Percentiles rank a stretch among this genome's conserved stretches.
phyloP scores from a whole-genome alignment of 176 grass and related monocot genomes.

The Themeda triandra region DNA sequence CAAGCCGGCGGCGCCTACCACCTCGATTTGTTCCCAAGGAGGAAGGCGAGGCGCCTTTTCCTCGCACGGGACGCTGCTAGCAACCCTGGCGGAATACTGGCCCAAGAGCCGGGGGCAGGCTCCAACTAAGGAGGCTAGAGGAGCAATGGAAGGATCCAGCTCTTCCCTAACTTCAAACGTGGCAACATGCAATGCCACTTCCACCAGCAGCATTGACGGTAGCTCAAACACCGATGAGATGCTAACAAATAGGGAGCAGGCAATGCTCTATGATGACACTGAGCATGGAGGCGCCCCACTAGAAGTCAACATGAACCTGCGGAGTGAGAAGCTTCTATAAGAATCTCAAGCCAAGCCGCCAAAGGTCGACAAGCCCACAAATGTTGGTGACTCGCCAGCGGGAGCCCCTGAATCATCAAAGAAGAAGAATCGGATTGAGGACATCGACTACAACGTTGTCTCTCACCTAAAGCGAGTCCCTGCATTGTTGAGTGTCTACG shows the following conservation, averaged over 20 bases:
- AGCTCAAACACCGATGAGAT: not conserved
- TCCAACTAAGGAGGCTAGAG: fast-evolving
- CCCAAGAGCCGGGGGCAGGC: not conserved
- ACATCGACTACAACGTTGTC: too few relatives aligned
- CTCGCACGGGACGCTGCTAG: fast-evolving
- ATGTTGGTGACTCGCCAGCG: not conserved
- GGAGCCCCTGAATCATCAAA: too few relatives aligned
- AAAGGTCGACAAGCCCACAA: not conserved
- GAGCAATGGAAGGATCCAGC: not conserved
- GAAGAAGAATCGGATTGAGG: too few relatives aligned
- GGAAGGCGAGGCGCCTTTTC: not conserved
- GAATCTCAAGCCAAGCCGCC: not conserved
- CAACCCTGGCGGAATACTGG: not conserved
- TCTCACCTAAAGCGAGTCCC: too few relatives aligned
- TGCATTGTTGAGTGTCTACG: not conserved
- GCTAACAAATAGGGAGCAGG: not conserved
- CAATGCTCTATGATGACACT: fast-evolving
- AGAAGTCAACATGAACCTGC: not conserved
- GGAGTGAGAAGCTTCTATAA: not conserved
- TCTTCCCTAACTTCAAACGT: fast-evolving
- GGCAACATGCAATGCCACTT: too few relatives aligned
- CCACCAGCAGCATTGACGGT: fast-evolving
- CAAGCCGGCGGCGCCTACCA: not conserved
- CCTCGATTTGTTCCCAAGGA: not conserved
- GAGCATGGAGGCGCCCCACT: too few relatives aligned